Base-by-base conservation (phyloP, 2,329 filamentous ascomycete species). In the Magnaporthiopsis rhizophila region DNA sequence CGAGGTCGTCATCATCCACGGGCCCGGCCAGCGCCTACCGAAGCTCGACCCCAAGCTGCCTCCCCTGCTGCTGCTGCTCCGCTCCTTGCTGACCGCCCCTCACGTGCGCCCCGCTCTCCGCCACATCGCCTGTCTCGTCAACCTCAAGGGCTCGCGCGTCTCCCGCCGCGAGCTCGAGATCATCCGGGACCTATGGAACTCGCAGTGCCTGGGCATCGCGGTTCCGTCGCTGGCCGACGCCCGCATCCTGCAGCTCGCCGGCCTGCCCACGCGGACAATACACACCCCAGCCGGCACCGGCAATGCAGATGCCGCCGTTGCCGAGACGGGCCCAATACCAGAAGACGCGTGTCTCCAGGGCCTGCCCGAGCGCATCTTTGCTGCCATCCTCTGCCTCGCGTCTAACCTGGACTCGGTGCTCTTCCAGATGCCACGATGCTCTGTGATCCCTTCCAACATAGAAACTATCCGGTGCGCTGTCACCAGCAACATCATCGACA, bases 41-140 rank as follows among this genome's bases (percentile, higher is more conserved):
- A 58, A 18, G 6, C 36, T 28, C 9, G 61, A 58, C 45, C 28
- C n/a, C 21, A 62, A 62, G 53, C 53, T 62, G 45, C 53, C 61
- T 7, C 61, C 61, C 18, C 30, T 62, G 18, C 28, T 58, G 36
- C 50, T 62, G 61, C 50, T 62, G 9, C 61, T 62, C 21, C 38
- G 61, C 12, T 57, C 50, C 53, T 53, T 62, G 53, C 61, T 62
- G 61, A 53, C 38, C 18, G 56, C 30, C 50, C 61, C 61, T 30
- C 26, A 36, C 13, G 38, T 62, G 45, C 50, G 61, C 30, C 61
- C 53, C n/a, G n/a, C 21, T 15, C 30, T 62, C 30, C 61, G 61
- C 26, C 61, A 62, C 61, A 62, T 62, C 50, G 61, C 61, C 15
- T 62, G 61, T 36, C 45, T 62, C 24, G 61, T 62, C 36, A 62